Base-by-base conservation (phyloP, 495 filamentous ascomycete genomes). In the Talaromyces stipitatus region DNA sequence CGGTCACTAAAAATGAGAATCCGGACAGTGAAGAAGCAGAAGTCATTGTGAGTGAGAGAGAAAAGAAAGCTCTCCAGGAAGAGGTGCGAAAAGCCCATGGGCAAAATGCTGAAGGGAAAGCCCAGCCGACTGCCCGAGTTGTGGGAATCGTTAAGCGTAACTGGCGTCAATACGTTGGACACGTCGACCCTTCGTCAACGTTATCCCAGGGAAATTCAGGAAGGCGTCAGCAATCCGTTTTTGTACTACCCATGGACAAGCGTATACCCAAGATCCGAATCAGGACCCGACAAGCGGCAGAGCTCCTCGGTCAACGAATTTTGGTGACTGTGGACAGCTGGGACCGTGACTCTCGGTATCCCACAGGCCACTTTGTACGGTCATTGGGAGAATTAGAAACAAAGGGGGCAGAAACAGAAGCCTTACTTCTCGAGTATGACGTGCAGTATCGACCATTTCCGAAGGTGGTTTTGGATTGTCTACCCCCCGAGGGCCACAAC, bases 361-460 rank as follows among this genome's bases (percentile, higher is more conserved):
- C 94, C 1, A 80, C 88, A 29, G 94, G 94, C 14, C 94, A 98
- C 70, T 96, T 96, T 64, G 87, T 98, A 32, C 84, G 95, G 52
- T 94, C 91, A 8, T 72, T 98, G 14, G 94, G 94, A 57, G 91
- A 97, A 60, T 67, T 98, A 27, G 94, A 98, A 69, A 92, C 88
- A 3, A 97, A 97, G 71, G 91, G 85, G 8, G 94, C 94, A 5
- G 94, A 97, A 70, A 98, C 94, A 0, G 95, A 98, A 66, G 95
- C 95, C 28, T 72, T 98, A 43, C 76, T 98, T 1, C 79, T 98
- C 3, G 94, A 98, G 67, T 95, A 91, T 64, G 95, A 97, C 67
- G 92, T 98, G 24, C 94, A 98, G 66, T 98, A 98, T 71, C 84
- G 92, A 53, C 95, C 94, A 4, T 98, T 98, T 72, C 92, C 94